phyloP scores from a whole-genome alignment of 2,329 filamentous ascomycete genomes.

The Passalora sequoiae region DNA sequence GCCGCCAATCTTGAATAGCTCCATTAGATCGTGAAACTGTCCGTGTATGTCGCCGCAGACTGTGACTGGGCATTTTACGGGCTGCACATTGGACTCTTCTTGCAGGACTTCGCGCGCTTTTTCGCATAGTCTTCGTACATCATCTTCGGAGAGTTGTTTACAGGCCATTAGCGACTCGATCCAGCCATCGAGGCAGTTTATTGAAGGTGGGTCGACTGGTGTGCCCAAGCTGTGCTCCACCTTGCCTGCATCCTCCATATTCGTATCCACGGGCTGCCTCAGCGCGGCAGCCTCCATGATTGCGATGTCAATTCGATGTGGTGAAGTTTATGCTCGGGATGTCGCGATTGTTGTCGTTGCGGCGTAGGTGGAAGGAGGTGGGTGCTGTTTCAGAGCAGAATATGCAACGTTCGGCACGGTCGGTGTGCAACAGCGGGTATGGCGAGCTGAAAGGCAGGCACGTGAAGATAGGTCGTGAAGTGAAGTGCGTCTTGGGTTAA shows the following conservation, averaged over 20 bases:
- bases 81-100: slow-evolving; percentile 97
- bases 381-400: slow-evolving; percentile 2
- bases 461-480: too few relatives aligned
- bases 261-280: slow-evolving; percentile 60
- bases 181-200: slow-evolving; percentile 93
- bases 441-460: neutral
- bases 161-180: slow-evolving; percentile 97
- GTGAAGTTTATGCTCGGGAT: neutral
- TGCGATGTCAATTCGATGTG: slow-evolving; percentile 11
- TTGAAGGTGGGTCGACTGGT: slow-evolving; percentile 80
- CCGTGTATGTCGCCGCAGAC: slow-evolving; percentile 99
- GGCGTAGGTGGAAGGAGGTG: neutral
- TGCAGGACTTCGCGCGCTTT: slow-evolving; percentile 96
- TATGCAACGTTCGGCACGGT: slow-evolving; percentile 1
- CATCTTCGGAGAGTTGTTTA: slow-evolving; percentile 92
- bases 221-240: slow-evolving; percentile 65
- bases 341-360: neutral
- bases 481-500: too few relatives aligned
- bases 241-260: slow-evolving; percentile 96
- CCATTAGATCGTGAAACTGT: slow-evolving; percentile 98
- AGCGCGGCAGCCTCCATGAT: slow-evolving; percentile 33
- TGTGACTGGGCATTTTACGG: slow-evolving; percentile 98
- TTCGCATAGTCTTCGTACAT: slow-evolving; percentile 95
- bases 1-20: slow-evolving; percentile 97
- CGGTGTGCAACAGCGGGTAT: neutral